A percentile compares a stretch with the other conserved stretches of the same genome.
phyloP scores from a whole-genome alignment of 1,139 yeast species.

The Yamadazyma kanchanaburiensis region DNA sequence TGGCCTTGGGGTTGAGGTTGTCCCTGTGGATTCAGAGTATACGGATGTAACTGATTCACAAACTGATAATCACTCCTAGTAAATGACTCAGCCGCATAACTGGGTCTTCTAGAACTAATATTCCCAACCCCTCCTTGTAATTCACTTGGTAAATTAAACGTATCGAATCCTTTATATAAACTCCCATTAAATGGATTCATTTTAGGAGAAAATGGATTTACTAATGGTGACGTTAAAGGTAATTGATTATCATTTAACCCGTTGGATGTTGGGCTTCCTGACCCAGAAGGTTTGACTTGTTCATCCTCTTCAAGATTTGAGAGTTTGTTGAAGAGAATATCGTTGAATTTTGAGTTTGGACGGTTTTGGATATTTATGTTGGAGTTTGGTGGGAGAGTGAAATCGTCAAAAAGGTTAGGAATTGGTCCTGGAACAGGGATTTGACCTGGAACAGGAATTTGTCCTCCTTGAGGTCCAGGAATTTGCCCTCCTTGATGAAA shows the following conservation, averaged over 20 bases:
- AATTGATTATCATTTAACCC: slow-evolving; percentile 5
- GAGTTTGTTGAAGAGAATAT: slow-evolving; percentile 26
- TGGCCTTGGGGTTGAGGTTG: slow-evolving; percentile 4
- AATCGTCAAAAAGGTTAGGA: slow-evolving; percentile 4
- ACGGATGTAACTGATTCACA: too few relatives aligned
- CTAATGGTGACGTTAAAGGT: slow-evolving; percentile 14
- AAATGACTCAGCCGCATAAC: slow-evolving; percentile 61
- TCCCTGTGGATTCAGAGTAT: slow-evolving; percentile 4
- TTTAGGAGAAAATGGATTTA: slow-evolving; percentile 14
- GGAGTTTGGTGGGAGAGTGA: slow-evolving; percentile 13
- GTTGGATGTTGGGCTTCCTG: slow-evolving; percentile 4
- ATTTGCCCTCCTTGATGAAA: too few relatives aligned
- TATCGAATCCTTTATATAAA: slow-evolving; percentile 27
- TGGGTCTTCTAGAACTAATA: slow-evolving; percentile 61
- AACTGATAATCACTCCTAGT: slow-evolving; percentile 38
- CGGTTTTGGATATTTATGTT: slow-evolving; percentile 3
- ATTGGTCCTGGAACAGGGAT: neutral
- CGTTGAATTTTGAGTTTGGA: slow-evolving; percentile 18
- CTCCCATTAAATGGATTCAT: slow-evolving; percentile 8
- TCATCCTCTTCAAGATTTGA: slow-evolving; percentile 16
- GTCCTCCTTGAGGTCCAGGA: too few relatives aligned
- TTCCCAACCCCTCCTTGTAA: slow-evolving; percentile 64
- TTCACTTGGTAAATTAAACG: slow-evolving; percentile 53
- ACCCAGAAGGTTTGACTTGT: slow-evolving; percentile 5
- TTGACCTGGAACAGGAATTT: too few relatives aligned